Percentiles rank a stretch among this genome's conserved stretches.
Conservation (phyloP, 495 filamentous ascomycete genomes). For the Bathelium albidoporum region DNA sequence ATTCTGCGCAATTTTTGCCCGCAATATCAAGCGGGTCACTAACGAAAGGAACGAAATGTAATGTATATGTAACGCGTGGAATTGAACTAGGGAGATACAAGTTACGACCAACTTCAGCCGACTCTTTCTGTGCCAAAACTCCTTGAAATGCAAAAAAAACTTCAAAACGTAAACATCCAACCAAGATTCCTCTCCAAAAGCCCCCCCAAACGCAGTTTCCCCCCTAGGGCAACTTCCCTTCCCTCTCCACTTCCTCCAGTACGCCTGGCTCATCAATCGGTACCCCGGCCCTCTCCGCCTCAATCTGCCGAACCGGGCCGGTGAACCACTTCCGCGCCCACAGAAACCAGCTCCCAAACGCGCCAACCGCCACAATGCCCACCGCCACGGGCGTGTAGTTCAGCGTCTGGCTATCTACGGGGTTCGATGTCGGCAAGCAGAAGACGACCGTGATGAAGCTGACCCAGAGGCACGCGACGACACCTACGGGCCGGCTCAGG, state of each 20-base stretch:
- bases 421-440: slow-evolving; percentile 52
- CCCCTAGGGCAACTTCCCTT: slow-evolving; percentile 11
- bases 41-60: too few relatives aligned
- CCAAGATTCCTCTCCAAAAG: neutral
- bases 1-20: too few relatives aligned
- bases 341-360: slow-evolving; percentile 35
- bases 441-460: slow-evolving; percentile 51
- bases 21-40: too few relatives aligned
- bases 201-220: neutral
- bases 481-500: slow-evolving; percentile 43
- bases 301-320: slow-evolving; percentile 44
- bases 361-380: slow-evolving; percentile 45
- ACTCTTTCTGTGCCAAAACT: too few relatives aligned
- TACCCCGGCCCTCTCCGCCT: slow-evolving; percentile 40
- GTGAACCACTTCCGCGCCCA: slow-evolving; percentile 50
- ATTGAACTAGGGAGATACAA: neutral
- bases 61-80: too few relatives aligned
- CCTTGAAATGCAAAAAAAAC: too few relatives aligned
- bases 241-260: slow-evolving; percentile 35
- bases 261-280: slow-evolving; percentile 39
- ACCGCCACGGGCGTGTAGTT: slow-evolving; percentile 59
- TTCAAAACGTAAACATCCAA: too few relatives aligned
- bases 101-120: neutral
- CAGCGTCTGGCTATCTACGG: slow-evolving; percentile 47
- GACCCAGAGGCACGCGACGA: slow-evolving; percentile 43